Evolutionary conservation across 2,329 filamentous ascomycete species (phyloP), one percentile per base, ranked within the genome.

Genomic region (Arthrobotrys megalospora): DNA sequence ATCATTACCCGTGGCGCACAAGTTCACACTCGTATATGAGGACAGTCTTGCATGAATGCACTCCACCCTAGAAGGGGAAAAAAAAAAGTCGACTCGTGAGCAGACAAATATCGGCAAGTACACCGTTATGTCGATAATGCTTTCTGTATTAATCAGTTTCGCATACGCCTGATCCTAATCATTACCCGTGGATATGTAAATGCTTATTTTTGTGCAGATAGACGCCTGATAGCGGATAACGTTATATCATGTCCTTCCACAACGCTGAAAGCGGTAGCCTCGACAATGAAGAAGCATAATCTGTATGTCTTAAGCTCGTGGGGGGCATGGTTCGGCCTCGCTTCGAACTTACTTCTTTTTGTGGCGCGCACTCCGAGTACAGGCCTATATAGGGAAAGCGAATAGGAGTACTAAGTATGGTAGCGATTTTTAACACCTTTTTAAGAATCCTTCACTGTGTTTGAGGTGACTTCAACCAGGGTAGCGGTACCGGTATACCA

Each of bases 401-500:
- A 58, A 58, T 58, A 38, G 52, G 52, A 6, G 19, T 58, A 58
- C 52, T 58, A 38, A 58, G 52, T 58, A 21, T 38, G 52, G 52
- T 16, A 53, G 24, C 6, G 14, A 0, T 50, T 28, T 14, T 28
- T 28, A 3, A 5, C 21, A 50, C 14, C 14, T 28, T 28, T 6
- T 12, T 28, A n/a, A 14, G 6, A 6, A 14, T 28, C 47, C 24
- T 28, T 28, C 24, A 28, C 2, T 28, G 24, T 28, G 24, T 28
- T 28, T 28, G 24, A 28, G 47, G 21, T 50, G 47, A 14, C 7
- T 7, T 24, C 3, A 50, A 28, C 11, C 28, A 11, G 19, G 45
- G 14, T 28, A 28, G 10, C 12, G 21, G 6, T 28, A 28, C 21
- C 12, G 21, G 6, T 16, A 8, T 32, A 14, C 12, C 11, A 28